Percentiles rank a stretch among this genome's conserved stretches.
phyloP scores from a whole-genome alignment of 2,329 filamentous ascomycete genomes.

The Pseudopyrenochaeta lycopersici region DNA sequence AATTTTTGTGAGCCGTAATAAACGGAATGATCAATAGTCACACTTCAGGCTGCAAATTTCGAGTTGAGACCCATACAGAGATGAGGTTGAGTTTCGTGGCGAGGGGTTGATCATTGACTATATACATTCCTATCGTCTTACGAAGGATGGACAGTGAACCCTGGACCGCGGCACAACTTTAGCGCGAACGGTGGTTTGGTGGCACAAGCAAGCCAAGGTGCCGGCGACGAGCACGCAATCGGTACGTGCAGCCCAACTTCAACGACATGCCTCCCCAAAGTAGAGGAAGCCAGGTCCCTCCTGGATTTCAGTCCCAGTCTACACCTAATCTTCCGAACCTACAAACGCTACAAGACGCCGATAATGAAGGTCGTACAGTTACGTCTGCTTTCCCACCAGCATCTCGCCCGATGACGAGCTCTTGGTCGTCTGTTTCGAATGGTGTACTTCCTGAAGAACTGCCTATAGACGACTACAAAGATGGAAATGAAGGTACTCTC shows the following conservation, averaged over 20 bases:
- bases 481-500: conserved; percentile 24
- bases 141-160: no score
- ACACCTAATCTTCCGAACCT: conserved; percentile 58
- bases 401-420: conserved; percentile 16
- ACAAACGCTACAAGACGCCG: conserved; percentile 37
- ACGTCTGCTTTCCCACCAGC: conserved; percentile 16
- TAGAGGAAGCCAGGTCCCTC: conserved; percentile 50
- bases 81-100: no score
- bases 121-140: neutral
- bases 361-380: conserved; percentile 1
- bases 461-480: conserved; percentile 33
- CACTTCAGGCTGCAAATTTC: no score
- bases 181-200: conserved; percentile 24
- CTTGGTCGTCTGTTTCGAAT: conserved; percentile 28
- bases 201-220: conserved; percentile 9
- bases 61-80: no score
- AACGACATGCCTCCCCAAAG: conserved; percentile 55
- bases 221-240: conserved; percentile 28
- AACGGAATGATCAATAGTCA: no score
- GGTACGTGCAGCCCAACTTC: conserved; percentile 17
- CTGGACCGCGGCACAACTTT: conserved; percentile 14
- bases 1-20: no score
- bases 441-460: conserved; percentile 48
- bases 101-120: neutral
- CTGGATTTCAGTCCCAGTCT: conserved; percentile 56